Evolutionary conservation across 768 basidiomycete species (phyloP), one percentile per base, ranked within the genome.

Genomic region (Leccinellum rugosiceps): DNA sequence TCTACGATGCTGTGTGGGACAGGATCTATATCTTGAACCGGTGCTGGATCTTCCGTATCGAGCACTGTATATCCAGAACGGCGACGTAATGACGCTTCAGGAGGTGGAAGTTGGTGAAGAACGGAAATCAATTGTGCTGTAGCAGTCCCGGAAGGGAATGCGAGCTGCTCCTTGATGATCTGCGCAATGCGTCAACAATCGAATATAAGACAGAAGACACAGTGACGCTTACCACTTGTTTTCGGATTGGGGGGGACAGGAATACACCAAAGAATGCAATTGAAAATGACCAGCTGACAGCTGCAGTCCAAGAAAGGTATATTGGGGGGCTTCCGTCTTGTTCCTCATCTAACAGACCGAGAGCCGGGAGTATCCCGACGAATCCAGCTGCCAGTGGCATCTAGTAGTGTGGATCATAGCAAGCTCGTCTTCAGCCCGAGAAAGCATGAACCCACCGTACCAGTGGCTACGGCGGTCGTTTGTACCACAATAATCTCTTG

Each of bases 241-340:
- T 91, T 48, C 96, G 85, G 28, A 98, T 82, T 7, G 95, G 96
- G 15, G 94, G 93, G 2, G 96, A 96, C 43, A 98, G 79, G 72
- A 98, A 96, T n/a, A 98, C 95, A 83, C 95, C 96, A 73, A 98
- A 98, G 76, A 94, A 98, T 4, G 95, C 95, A 26, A 96, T 82
- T 6, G 88, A 91, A 59, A 84, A 86, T 11, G 92, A 94, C 96
- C 96, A 98, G 5, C 80, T 83, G 21, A 94, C 76, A 21, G 92
- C 82, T 28, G 83, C 79, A 19, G 83, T 58, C 85, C 87, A 94
- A 8, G 86, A 83, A 41, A 98, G 76, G 58, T 80, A 75, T 14
- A 98, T 80, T 2, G 94, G 87, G 1, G 82, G 81, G 8, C 84
- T 79, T 9, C 92, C 93, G 62, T 98, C 96, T 54, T 81, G 77